These are phyloP conservation scores for Strobilomyces echinocephalus DNA, from an alignment of 768 basidiomycete genomes.

Conservation along the genomic window DNA sequence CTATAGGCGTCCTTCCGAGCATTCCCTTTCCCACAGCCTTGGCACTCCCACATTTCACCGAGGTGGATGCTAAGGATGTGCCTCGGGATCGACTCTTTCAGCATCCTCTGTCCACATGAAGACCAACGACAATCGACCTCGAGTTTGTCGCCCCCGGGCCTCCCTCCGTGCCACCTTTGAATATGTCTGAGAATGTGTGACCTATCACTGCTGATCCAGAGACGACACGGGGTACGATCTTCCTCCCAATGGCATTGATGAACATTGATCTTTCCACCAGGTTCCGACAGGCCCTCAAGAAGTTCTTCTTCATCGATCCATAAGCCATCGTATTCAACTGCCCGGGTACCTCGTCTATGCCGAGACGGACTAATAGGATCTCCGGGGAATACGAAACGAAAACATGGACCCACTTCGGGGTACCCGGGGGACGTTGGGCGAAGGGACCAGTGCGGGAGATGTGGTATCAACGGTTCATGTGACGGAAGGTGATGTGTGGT, in stretches of 20 bases:
- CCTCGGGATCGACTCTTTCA: slow-evolving; percentile 21
- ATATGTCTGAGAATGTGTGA: slow-evolving; percentile 14
- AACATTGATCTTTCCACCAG: slow-evolving; percentile 1
- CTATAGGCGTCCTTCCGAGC: slow-evolving; percentile 9
- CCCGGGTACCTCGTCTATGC: neutral
- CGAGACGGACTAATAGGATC: neutral
- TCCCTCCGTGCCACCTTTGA: slow-evolving; percentile 16
- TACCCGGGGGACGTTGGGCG: neutral
- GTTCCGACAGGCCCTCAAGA: neutral
- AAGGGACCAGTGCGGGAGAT: neutral
- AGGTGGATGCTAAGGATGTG: slow-evolving; percentile 18
- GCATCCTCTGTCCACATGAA: slow-evolving; percentile 13
- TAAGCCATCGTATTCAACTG: slow-evolving; percentile 3
- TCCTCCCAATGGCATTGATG: slow-evolving; percentile 14
- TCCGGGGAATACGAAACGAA: neutral
- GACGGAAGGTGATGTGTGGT: too few species aligned
- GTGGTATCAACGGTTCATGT: neutral
- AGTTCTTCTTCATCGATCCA: slow-evolving; percentile 16
- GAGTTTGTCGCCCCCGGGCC: slow-evolving; percentile 9
- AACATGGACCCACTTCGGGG: too few species aligned
- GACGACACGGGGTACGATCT: slow-evolving; percentile 5
- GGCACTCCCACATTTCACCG: neutral
- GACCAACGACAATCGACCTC: slow-evolving; percentile 9
- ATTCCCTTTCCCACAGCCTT: slow-evolving; percentile 9
- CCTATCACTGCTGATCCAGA: slow-evolving; percentile 17